phyloP scores from a whole-genome alignment of 169 alveolate genomes.

The Plasmodium vivax region DNA sequence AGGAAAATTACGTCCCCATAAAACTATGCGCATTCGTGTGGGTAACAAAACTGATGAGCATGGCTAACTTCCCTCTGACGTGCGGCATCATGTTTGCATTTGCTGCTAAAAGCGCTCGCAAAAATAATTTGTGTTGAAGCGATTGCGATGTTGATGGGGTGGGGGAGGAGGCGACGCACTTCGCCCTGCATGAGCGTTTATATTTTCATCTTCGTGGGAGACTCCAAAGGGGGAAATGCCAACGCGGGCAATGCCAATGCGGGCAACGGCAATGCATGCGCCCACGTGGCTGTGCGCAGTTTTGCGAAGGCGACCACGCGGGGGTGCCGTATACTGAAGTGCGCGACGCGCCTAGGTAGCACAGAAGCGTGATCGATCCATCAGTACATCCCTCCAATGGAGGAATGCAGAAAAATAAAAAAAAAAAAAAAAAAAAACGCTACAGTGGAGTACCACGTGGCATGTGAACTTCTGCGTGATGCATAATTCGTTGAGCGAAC shows the following conservation, averaged over 20 bases:
- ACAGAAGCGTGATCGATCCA: not conserved
- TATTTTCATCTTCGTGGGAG: not conserved
- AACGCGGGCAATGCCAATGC: not conserved
- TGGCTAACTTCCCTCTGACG: not conserved
- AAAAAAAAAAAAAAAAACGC: not conserved
- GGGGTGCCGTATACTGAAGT: not conserved
- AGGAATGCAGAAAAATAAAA: not conserved
- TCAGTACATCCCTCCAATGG: not conserved
- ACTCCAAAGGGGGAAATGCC: not conserved
- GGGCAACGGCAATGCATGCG: not conserved
- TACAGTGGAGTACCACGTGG: not conserved
- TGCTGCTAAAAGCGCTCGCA: not conserved
- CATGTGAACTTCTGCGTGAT: not conserved
- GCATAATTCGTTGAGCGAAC: not conserved
- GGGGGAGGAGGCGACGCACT: not conserved
- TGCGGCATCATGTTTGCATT: not conserved
- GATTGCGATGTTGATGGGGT: not conserved
- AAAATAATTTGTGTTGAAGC: not conserved
- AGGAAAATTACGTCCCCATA: not conserved
- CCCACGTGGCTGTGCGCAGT: not conserved
- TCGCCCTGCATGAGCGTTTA: not conserved
- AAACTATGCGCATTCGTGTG: not conserved
- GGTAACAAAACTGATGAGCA: not conserved
- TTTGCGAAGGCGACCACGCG: not conserved
- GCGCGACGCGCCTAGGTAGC: not conserved